Evolutionary conservation across 306 rosid genomes (phyloP), one percentile per base, ranked within the genome.

Genomic region (Lablab purpureus): DNA sequence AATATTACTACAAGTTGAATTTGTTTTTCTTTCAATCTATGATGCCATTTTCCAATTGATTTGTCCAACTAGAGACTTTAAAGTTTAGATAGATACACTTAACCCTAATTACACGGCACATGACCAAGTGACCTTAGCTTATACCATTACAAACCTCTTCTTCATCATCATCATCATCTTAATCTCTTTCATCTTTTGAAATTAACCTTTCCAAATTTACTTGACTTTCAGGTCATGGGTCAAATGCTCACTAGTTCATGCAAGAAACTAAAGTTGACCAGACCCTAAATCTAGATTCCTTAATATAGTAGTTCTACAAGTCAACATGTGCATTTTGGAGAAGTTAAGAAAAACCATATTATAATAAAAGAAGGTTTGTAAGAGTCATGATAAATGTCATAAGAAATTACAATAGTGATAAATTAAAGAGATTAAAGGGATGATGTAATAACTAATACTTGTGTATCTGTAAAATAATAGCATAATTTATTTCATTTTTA

Each of bases 251-350:
- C 32, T 22, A 41, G n/a, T 41, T 41, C 34, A 41, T 41, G 73
- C 73, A 67, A 67, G 34, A 67, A 67, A 67, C 52, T 30, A 64
- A 18, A 34, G 47, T 32, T 40, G 18, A 66, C 7, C 19, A 40
- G 18, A 49, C 9, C 10, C 1, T 65, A 65, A 18, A 46, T 2
- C 43, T 37, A 36, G n/a, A 65, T 46, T 37, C 27, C n/a, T 11
- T 12, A 37, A 0, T 10, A 6, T 60, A 18, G 10, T 14, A 46
- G 10, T 52, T 52, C 27, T 14, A 46, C 15, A 28, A 55, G 67
- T 60, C 67, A 60, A 60, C 67, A 28, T 6, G 12, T 28, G 0
- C 2, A 2, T 4, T 56, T 17, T 11, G 6, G 40, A 36, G 41
- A 60, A 25, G n/a, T 8, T 12, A 32, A 58, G 13, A 50, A 17